Base-by-base conservation (phyloP, 2,329 filamentous ascomycete genomes). In the Clathrospora elynae region DNA sequence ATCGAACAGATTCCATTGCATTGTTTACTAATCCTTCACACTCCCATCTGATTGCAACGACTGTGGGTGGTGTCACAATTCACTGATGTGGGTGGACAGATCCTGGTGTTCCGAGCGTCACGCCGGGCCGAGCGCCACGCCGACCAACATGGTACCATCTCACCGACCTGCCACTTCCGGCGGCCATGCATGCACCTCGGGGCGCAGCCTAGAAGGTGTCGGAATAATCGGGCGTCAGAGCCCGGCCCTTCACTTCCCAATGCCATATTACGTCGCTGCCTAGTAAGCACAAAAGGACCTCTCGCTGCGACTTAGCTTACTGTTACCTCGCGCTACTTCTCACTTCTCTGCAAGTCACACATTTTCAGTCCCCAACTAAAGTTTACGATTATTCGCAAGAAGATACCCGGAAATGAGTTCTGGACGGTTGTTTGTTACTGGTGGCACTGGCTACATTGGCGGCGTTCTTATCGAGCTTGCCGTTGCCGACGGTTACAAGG, bases 401-500 rank as follows among this genome's bases (percentile, higher is more conserved):
- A 14, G 23, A 7, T 28, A 20, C 4, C 14, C 10, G 10, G 19
- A 14, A 6, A 45, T 35, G 36, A 28, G 20, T 24, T 10, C 31
- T 16, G 10, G 35, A 31, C 20, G 13, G 3, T 12, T 64, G 35
- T 64, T 57, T 43, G 32, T 57, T 10, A 49, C 42, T n/a, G 53
- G 53, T 19, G 53, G 29, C 24, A 50, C 35, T 29, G 49, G 46
- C 33, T 56, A 46, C 38, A 42, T 56, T 25, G 50, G 53, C 30
- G 24, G 31, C 17, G 35, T 31, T 3, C 28, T 76, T 18, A 62
- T 58, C 20, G 53, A 64, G 25, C 49, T 66, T 13, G 72, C 73
- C 42, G 49, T 74, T 23, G 48, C 59, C 16, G 48, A 68, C 5
- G 72, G 73, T 42, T 71, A 76, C 53, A 41, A 43, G 26, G 72